phyloP scores from a whole-genome alignment of 345 rosid genomes.

The Camelina laxa region DNA sequence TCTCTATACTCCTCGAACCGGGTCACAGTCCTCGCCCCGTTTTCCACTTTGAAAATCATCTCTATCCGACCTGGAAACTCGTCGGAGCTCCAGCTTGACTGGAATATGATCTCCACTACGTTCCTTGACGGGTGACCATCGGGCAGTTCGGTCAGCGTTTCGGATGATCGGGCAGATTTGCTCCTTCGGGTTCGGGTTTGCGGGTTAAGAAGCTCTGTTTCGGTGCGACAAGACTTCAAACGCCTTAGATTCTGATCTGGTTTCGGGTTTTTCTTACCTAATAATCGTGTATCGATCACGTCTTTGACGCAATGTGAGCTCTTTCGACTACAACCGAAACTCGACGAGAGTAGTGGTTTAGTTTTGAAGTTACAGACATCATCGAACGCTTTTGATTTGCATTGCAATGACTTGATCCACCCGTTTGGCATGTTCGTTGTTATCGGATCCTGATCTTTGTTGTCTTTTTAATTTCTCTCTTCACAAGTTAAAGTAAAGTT shows the following conservation, averaged over 20 bases:
- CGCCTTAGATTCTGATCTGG: slow-evolving; percentile 39
- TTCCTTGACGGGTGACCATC: slow-evolving; percentile 86
- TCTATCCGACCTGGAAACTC: slow-evolving; percentile 71
- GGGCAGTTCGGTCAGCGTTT: slow-evolving; percentile 71
- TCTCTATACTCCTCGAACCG: slow-evolving; percentile 92
- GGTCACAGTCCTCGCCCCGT: slow-evolving; percentile 62
- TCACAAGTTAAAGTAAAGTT: background rate
- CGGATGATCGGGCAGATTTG: slow-evolving; percentile 46
- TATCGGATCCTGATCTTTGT: background rate
- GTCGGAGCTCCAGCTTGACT: slow-evolving; percentile 76
- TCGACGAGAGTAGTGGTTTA: background rate
- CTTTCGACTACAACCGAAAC: slow-evolving; percentile 66
- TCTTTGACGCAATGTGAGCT: slow-evolving; percentile 54
- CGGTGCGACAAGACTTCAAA: slow-evolving; percentile 37
- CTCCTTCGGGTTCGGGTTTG: slow-evolving; percentile 39
- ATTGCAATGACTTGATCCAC: slow-evolving; percentile 83
- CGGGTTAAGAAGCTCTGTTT: slow-evolving; percentile 35
- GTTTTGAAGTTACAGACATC: slow-evolving; percentile 63
- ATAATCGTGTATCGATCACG: slow-evolving; percentile 56
- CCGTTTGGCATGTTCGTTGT: slow-evolving; percentile 66
- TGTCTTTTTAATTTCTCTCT: background rate
- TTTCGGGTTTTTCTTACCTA: slow-evolving; percentile 24
- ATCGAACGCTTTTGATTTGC: slow-evolving; percentile 81
- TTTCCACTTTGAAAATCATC: slow-evolving; percentile 82
- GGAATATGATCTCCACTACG: slow-evolving; percentile 87